A percentile compares a stretch with the other conserved stretches of the same genome.
These are phyloP conservation scores for Trematosphaeria pertusa DNA, from an alignment of 2,329 filamentous ascomycete genomes.

Conservation along the genomic window DNA sequence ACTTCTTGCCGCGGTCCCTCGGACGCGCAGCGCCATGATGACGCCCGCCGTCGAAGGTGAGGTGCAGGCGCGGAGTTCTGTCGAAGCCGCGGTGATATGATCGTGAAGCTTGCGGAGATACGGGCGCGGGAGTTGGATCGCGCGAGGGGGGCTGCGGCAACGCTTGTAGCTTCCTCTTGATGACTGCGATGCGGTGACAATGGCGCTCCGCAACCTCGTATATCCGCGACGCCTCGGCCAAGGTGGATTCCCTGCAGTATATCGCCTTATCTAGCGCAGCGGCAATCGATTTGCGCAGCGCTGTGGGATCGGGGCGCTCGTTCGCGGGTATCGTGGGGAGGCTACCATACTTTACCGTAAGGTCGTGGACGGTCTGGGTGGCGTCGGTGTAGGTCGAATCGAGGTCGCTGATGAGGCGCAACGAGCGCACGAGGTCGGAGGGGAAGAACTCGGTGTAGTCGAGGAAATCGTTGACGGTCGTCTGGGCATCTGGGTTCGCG, in stretches of 20 bases:
- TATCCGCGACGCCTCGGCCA: slow-evolving; percentile 63
- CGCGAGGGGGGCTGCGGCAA: slow-evolving; percentile 66
- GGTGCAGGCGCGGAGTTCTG: slow-evolving; percentile 35
- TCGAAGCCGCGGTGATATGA: slow-evolving; percentile 35
- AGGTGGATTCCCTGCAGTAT: slow-evolving; percentile 62
- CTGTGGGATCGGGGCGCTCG: slow-evolving; percentile 58
- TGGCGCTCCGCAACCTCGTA: slow-evolving; percentile 65
- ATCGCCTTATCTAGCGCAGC: slow-evolving; percentile 61
- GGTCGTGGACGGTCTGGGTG: slow-evolving; percentile 55
- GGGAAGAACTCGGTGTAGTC: slow-evolving; percentile 75
- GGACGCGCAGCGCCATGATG: slow-evolving; percentile 27
- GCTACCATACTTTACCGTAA: slow-evolving; percentile 56
- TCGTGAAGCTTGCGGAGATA: slow-evolving; percentile 53
- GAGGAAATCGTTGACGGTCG: slow-evolving; percentile 71
- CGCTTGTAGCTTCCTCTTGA: slow-evolving; percentile 67
- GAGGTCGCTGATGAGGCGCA: slow-evolving; percentile 65
- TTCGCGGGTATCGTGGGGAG: slow-evolving; percentile 59
- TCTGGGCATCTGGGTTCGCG: slow-evolving; percentile 69
- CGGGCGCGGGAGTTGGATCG: slow-evolving; percentile 63
- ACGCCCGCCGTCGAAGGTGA: slow-evolving; percentile 34
- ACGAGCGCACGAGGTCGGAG: slow-evolving; percentile 67
- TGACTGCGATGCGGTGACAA: slow-evolving; percentile 63
- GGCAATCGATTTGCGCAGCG: slow-evolving; percentile 64
- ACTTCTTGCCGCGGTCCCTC: slow-evolving; percentile 33
- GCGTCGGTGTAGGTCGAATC: slow-evolving; percentile 53